phyloP scores from a whole-genome alignment of 2,329 filamentous ascomycete genomes.

The Periconia sp. region DNA sequence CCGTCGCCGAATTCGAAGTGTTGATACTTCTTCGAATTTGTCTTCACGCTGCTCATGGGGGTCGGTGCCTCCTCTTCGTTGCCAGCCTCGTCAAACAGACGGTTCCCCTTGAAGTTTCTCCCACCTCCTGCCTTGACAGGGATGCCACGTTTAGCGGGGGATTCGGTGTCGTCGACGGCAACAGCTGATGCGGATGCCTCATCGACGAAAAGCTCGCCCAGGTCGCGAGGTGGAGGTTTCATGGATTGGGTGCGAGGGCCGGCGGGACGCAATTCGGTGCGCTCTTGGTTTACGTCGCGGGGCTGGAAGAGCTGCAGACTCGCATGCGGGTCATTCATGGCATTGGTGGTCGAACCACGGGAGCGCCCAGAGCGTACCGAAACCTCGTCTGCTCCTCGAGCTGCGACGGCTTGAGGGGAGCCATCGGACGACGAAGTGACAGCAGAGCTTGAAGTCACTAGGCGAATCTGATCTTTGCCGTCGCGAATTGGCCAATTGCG shows the following conservation, averaged over 20 bases:
- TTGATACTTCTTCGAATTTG: constrained; percentile 76
- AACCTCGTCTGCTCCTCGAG: constrained; percentile 34
- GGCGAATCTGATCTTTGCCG: constrained; percentile 76
- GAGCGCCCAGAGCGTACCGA: constrained; percentile 41
- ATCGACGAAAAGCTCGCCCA: constrained; percentile 68
- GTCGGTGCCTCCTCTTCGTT: constrained; percentile 36
- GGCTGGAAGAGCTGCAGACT: constrained; percentile 75
- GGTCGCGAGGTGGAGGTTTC: constrained; percentile 69
- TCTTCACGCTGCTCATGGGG: constrained; percentile 52
- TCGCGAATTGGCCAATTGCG: constrained; percentile 96
- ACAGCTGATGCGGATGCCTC: constrained; percentile 47
- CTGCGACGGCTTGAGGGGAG: constrained; percentile 37
- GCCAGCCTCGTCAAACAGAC: constrained; percentile 61
- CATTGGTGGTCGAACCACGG: constrained; percentile 36
- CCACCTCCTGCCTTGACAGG: constrained; percentile 53
- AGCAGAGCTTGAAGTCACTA: constrained; percentile 63
- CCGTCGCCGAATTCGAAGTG: constrained; percentile 83
- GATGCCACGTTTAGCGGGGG: constrained; percentile 35
- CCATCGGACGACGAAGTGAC: constrained; percentile 1
- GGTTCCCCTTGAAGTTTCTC: constrained; percentile 55
- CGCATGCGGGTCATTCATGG: constrained; percentile 57
- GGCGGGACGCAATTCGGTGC: constrained; percentile 54
- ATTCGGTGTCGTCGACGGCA: constrained; percentile 30
- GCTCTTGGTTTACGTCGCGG: constrained; percentile 62
- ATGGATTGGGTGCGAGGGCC: constrained; percentile 64